Base-by-base conservation (phyloP, 495 filamentous ascomycete species). In the Pyronema omphalodes region DNA sequence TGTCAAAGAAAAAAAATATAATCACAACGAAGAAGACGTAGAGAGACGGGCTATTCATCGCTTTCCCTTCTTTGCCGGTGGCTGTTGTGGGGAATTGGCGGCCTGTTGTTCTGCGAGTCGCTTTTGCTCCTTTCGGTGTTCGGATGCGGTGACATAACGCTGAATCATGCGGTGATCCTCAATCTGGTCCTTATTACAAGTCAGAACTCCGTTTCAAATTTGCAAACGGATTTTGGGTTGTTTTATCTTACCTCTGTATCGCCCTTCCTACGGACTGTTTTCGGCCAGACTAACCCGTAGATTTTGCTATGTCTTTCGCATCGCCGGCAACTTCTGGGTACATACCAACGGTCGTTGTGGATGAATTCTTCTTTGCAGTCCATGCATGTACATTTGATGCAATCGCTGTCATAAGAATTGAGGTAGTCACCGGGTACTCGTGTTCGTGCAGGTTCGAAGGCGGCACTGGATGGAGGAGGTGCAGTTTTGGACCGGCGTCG, bases 231-330 rank as follows among this genome's bases (percentile, higher is more conserved):
- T 34, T 1, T 12, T 12, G 11, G 48, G 17, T 9, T 12, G 11
- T 34, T 34, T 51, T n/a, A 14, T 34, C 34, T 12, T 46, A 66
- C 81, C 62, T 93, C 87, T 18, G 75, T 77, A 61, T 96, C 91
- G 9, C 70, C 55, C 14, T 75, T 75, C 0, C 83, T 83, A 54
- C 72, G 79, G 37, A 93, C 83, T 1, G 93, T 96, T 68, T 96
- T 93, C 14, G 91, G 91, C 93, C 93, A 99, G 50, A 78, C 74
- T 61, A 83, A 93, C 0, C 93, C 93, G 65, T 95, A 99, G 1
- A 99, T 71, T 67, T 93, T 96, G 23, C 84, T 88, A 60, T 99
- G 91, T 0, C 93, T 76, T 70, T 96, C 93, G 68, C 91, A 99
- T 14, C 93, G 78, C 8, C 83, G 86, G 64, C 91, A 99, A 29